A percentile compares a stretch with the other conserved stretches of the same genome.
These are phyloP conservation scores for Termitomyces sp. DNA, from an alignment of 768 basidiomycete species.

Conservation along the genomic window DNA sequence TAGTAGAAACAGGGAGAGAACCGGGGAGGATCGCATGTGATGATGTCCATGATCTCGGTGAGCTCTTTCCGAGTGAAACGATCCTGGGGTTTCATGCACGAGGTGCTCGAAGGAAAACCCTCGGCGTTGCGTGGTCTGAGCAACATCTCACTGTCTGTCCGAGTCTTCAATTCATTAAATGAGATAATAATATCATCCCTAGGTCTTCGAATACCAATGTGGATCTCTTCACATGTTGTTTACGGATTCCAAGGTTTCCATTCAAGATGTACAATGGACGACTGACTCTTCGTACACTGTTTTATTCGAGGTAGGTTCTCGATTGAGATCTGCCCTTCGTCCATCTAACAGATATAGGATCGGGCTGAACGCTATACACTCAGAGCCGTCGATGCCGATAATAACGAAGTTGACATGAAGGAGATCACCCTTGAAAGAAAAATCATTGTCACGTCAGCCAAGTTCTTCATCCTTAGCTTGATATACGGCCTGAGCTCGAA, in stretches of 20 bases:
- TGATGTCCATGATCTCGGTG: constrained; percentile 29
- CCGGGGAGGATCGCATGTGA: constrained; percentile 27
- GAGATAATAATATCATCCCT: background rate
- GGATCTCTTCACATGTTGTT: constrained; percentile 27
- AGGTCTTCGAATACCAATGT: constrained; percentile 38
- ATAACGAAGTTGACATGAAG: constrained; percentile 20
- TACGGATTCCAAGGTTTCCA: constrained; percentile 16
- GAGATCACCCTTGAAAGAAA: background rate
- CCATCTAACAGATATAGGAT: constrained; percentile 26
- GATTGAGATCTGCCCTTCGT: background rate
- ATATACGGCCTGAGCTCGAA: background rate
- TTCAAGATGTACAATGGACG: constrained; percentile 35
- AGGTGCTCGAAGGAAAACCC: constrained; percentile 23
- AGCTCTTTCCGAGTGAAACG: constrained; percentile 22
- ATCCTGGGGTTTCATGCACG: constrained; percentile 24
- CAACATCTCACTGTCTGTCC: constrained; percentile 34
- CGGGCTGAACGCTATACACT: constrained; percentile 34
- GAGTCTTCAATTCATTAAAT: background rate
- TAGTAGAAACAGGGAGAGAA: constrained; percentile 17
- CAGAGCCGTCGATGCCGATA: constrained; percentile 30
- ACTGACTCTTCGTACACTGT: constrained; percentile 35
- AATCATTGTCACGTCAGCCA: constrained; percentile 8
- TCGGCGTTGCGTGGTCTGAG: constrained; percentile 47
- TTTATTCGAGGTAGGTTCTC: constrained; percentile 30
- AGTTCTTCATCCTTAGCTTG: background rate